A percentile compares a stretch with the other conserved stretches of the same genome.
Conservation (phyloP, 192 early-diverging fungal species). For the Coemansia biformis region DNA sequence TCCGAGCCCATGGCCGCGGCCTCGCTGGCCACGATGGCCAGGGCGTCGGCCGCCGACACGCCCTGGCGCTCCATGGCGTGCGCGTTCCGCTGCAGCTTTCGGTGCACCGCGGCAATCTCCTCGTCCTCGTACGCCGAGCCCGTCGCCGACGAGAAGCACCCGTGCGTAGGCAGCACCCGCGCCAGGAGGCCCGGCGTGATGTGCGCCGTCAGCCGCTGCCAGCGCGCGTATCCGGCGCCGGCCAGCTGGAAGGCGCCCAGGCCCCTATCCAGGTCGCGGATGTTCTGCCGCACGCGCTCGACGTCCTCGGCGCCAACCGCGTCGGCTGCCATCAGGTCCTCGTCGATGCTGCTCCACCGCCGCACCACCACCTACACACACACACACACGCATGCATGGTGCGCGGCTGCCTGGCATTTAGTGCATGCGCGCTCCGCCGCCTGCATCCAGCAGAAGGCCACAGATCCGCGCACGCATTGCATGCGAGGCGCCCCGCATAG, state of each 20-base stretch:
- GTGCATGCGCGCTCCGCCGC: too few relatives aligned
- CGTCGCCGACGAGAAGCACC: constrained; percentile 38
- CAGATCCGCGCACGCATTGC: too few relatives aligned
- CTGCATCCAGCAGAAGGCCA: too few relatives aligned
- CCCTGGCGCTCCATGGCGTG: neutral
- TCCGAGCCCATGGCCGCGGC: neutral
- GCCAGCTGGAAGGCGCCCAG: constrained; percentile 78
- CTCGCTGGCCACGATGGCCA: constrained; percentile 1
- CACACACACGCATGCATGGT: too few relatives aligned
- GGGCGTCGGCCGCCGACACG: neutral
- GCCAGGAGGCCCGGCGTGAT: constrained; percentile 53
- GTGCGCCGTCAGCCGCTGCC: constrained; percentile 69
- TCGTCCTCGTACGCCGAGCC: constrained; percentile 59
- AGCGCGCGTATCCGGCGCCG: constrained; percentile 56
- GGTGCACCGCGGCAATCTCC: constrained; percentile 43
- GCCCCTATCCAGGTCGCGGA: constrained; percentile 71
- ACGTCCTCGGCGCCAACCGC: constrained; percentile 59
- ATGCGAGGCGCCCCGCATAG: neutral
- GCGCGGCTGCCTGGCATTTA: too few relatives aligned
- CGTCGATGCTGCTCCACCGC: constrained; percentile 70
- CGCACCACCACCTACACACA: constrained; percentile 64
- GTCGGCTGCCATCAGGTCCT: constrained; percentile 58
- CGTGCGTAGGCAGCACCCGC: constrained; percentile 49
- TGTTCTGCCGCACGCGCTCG: constrained; percentile 60
- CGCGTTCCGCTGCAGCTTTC: constrained; percentile 6